Evolutionary conservation across 2,329 filamentous ascomycete genomes (phyloP), one percentile per base, ranked within the genome.

Genomic region (Delphinella strobiligena): DNA sequence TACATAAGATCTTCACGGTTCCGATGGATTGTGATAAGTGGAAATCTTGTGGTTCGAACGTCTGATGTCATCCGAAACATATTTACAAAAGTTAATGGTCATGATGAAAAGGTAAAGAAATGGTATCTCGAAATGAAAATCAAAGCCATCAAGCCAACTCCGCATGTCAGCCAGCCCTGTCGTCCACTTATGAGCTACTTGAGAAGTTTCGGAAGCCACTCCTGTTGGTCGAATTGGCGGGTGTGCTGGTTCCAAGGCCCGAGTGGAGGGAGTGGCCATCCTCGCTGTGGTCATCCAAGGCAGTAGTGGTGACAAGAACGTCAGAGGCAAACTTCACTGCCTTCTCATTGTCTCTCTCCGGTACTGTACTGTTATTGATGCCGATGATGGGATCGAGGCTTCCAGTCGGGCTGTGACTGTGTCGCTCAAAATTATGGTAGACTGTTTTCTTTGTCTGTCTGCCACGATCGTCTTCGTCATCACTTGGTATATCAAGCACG

Each of bases 321-420:
- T 27, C 22, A 27, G 22, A 27, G 7, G 22, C 22, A 12, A 27
- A 27, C 22, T 27, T 27, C 7, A 27, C 22, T 7, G 7, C 22
- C 22, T 27, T 27, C 22, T 27, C 22, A 12, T 12, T 12, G 22
- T 7, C 22, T 27, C 7, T 27, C 12, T 27, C 12, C 22, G 22
- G 22, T 12, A 12, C 12, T 27, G 22, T 27, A 27, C 7, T 27
- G 22, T 7, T 7, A 27, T 7, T 27, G 7, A 12, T 27, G 22
- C 22, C 37, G 19, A 43, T 39, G 18, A 50, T 50, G 9, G 47
- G 46, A 30, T 49, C 47, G 10, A 46, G 31, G 18, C 45, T 47
- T 5, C 43, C 41, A 1, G 38, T 44, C 16, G 45, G 39, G 16
- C 36, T 38, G 19, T 38, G 36, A 15, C 36, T 45, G 8, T 38